These are phyloP conservation scores for Pharus latifolius DNA, from an alignment of 176 grass and related monocot genomes.

Conservation along the genomic window DNA sequence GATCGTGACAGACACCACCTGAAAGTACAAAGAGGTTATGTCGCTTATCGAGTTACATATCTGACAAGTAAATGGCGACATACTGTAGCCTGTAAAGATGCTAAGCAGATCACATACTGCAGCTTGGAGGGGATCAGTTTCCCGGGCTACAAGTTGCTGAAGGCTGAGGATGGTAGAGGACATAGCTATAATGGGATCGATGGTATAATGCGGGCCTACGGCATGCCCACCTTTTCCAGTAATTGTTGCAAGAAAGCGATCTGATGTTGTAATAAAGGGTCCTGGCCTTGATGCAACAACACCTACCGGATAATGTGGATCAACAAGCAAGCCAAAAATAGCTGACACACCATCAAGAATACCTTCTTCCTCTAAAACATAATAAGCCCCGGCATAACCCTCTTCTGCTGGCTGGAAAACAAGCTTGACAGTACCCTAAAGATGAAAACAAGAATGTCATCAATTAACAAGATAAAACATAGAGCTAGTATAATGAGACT, in stretches of 20 bases:
- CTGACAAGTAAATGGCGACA: too few species aligned
- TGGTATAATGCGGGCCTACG: slow-evolving; percentile 21
- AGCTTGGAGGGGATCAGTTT: slow-evolving; percentile 34
- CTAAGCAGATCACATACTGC: background rate
- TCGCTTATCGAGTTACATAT: background rate
- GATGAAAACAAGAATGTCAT: background rate
- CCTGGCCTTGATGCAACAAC: slow-evolving; percentile 26
- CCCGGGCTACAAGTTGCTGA: slow-evolving; percentile 34
- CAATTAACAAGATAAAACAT: background rate
- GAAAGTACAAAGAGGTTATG: background rate
- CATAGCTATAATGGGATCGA: slow-evolving; percentile 39
- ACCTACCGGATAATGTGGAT: slow-evolving; percentile 10
- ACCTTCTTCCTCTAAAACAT: slow-evolving; percentile 35
- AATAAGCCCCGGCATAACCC: slow-evolving; percentile 26
- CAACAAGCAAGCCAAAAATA: slow-evolving; percentile 42
- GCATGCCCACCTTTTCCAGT: slow-evolving; percentile 41
- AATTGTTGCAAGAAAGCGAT: slow-evolving; percentile 19
- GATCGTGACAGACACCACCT: slow-evolving; percentile 57
- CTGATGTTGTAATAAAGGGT: slow-evolving; percentile 25
- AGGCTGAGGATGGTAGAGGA: slow-evolving; percentile 29
- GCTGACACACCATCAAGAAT: slow-evolving; percentile 22
- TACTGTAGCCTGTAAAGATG: background rate
- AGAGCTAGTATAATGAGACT: background rate
- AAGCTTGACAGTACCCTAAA: slow-evolving; percentile 49
- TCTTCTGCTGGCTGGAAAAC: slow-evolving; percentile 57